A percentile compares a stretch with the other conserved stretches of the same genome.
phyloP scores from a whole-genome alignment of 148 eudicot genomes.

The Vaccinium darrowii region DNA sequence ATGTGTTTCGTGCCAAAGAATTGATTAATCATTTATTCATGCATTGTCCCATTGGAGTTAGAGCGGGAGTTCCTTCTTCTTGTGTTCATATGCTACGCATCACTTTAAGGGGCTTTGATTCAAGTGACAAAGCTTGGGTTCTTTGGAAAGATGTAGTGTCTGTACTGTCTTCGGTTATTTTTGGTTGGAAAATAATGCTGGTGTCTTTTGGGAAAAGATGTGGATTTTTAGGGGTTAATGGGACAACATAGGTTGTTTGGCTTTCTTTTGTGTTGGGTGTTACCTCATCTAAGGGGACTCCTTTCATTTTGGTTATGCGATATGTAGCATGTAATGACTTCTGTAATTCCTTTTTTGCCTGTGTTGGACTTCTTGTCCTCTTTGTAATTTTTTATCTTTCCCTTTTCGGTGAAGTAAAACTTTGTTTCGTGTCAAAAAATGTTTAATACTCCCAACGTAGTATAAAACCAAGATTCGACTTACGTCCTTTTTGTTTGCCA shows the following conservation, averaged over 20 bases:
- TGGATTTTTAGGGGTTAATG: neutral
- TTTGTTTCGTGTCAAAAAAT: neutral
- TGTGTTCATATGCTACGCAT: neutral
- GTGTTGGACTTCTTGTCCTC: neutral
- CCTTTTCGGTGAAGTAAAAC: neutral
- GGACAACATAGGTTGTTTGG: neutral
- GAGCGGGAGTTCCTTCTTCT: neutral
- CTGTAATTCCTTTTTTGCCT: neutral
- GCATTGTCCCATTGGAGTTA: neutral
- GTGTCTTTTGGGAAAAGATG: neutral
- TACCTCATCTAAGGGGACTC: neutral
- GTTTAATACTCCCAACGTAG: neutral
- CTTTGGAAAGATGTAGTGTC: slow-evolving; percentile 1
- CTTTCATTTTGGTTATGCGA: neutral
- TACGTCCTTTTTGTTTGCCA: neutral
- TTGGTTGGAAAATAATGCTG: neutral
- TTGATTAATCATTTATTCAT: neutral
- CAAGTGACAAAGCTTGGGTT: neutral
- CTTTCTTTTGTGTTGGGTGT: neutral
- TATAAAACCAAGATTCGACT: neutral
- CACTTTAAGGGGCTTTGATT: neutral
- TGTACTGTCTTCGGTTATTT: neutral
- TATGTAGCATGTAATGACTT: neutral
- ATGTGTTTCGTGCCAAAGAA: neutral
- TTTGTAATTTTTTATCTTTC: neutral